Base-by-base conservation (phyloP, 495 filamentous ascomycete genomes). In the Penicillium longicatenatum region DNA sequence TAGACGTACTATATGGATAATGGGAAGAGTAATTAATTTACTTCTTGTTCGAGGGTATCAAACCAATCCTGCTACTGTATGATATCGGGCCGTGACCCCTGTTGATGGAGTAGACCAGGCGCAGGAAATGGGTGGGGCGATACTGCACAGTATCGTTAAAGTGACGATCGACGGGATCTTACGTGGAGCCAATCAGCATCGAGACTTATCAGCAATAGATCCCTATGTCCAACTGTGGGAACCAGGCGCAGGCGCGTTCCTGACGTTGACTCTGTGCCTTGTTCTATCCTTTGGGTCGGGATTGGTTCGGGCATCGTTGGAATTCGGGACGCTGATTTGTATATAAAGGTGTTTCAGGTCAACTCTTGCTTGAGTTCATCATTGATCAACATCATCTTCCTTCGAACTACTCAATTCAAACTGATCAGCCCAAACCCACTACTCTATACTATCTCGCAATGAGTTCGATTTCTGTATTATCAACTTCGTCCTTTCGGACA, bases 401-500 rank as follows among this genome's bases (percentile, higher is more conserved):
- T 26, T 26, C 26, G 7, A 5, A 26, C 3, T 6, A 26, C 4
- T 26, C 26, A 26, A 26, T 5, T 26, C 26, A 26, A 4, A 26
- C n/a, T n/a, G n/a, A n/a, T n/a, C n/a, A 26, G 7, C 26, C 26
- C 4, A 6, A 26, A 26, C 26, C 3, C 4, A 2, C 4, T 17
- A 10, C 20, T 5, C 7, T 11, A 45, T 17, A 24, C 21, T 20
- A 21, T 39, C 50, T 52, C 12, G 49, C 39, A n/a, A 59, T 57
- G 58, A 64, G 17, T 31, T 59, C 53, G 19, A 20, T 58, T 33
- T 54, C 52, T 33, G 42, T 54, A 70, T 68, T 74, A 41, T 65
- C 72, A 49, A 52, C 65, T n/a, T 55, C 67, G 29, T 72, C 74
- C 58, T 58, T 76, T 8, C 65, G 72, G 69, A 65, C 56, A n/a